A percentile compares a stretch with the other conserved stretches of the same genome.
phyloP scores from a whole-genome alignment of 108 stramenopile genomes.

The Pseudonitzschia multiseries region DNA sequence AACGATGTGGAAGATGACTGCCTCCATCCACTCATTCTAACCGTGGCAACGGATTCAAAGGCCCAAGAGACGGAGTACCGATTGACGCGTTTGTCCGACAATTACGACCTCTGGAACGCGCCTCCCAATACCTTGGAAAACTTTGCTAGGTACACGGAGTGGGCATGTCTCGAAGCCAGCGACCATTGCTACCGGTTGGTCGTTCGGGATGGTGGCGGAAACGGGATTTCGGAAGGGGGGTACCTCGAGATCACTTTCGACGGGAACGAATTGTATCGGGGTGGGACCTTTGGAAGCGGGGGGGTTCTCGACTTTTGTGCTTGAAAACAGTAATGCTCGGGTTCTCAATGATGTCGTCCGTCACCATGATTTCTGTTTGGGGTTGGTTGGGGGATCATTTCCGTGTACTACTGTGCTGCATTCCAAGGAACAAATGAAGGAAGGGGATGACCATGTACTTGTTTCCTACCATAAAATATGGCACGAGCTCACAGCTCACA shows the following conservation, averaged over 20 bases:
- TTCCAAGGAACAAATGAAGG: no score
- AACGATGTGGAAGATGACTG: not conserved
- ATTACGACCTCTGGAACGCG: constrained; percentile 13
- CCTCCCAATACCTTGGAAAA: constrained; percentile 12
- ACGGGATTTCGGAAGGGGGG: constrained; percentile 30
- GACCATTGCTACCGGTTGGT: constrained; percentile 27
- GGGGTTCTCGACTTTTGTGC: constrained; percentile 6
- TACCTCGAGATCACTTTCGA: constrained; percentile 13
- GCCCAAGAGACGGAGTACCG: constrained; percentile 25
- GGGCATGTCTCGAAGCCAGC: constrained; percentile 11
- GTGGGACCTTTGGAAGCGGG: constrained; percentile 9
- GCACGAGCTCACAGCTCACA: no score
- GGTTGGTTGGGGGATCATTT: no score
- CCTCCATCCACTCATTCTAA: not conserved
- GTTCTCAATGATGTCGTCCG: no score
- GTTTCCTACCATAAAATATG: no score
- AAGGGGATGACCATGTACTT: no score
- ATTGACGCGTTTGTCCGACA: constrained; percentile 20
- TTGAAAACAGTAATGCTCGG: not conserved
- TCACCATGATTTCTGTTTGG: no score
- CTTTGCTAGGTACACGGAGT: constrained; percentile 17
- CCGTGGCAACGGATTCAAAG: constrained; percentile 17
- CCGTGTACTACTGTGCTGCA: no score
- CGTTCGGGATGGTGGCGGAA: constrained; percentile 24
- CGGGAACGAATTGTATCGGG: constrained; percentile 6